These are phyloP conservation scores for Lodderomyces margitis DNA, from an alignment of 1,139 yeast genomes.

Conservation along the genomic window DNA sequence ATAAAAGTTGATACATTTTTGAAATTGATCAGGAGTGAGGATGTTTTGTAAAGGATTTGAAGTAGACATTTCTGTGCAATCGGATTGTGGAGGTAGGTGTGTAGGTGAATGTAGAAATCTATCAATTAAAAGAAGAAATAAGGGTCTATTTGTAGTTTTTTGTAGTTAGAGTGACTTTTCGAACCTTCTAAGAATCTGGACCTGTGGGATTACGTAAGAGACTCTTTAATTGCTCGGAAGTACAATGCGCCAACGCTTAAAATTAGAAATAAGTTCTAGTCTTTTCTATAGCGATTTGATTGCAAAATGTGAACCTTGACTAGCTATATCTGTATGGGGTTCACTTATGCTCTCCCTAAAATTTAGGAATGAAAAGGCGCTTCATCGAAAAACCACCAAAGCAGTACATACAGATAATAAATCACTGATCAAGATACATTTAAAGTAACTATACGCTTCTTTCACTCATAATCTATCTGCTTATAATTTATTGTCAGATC, in stretches of 20 bases:
- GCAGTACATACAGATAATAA: too few relatives aligned
- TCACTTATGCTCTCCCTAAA: too few relatives aligned
- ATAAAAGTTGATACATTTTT: conserved; percentile 39
- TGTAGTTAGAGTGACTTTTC: neutral
- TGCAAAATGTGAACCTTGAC: too few relatives aligned
- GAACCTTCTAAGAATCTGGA: neutral
- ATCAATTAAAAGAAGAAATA: neutral
- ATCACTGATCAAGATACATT: too few relatives aligned
- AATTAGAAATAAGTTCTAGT: neutral
- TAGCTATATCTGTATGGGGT: too few relatives aligned
- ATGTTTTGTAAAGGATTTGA: conserved; percentile 13
- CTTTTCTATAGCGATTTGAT: too few relatives aligned
- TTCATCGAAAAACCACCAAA: too few relatives aligned
- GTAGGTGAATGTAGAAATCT: neutral
- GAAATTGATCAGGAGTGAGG: conserved; percentile 33
- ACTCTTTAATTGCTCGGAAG: neutral
- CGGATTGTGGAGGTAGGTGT: neutral
- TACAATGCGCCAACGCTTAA: neutral
- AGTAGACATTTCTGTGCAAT: neutral
- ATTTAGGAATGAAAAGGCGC: too few relatives aligned
- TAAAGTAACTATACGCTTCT: too few relatives aligned
- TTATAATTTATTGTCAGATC: conserved; percentile 59
- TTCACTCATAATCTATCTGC: neutral
- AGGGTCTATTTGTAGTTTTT: neutral
- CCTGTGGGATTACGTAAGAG: neutral